Evolutionary conservation across 2,329 filamentous ascomycete genomes (phyloP).

Genomic region (Zarea fungicola): DNA sequence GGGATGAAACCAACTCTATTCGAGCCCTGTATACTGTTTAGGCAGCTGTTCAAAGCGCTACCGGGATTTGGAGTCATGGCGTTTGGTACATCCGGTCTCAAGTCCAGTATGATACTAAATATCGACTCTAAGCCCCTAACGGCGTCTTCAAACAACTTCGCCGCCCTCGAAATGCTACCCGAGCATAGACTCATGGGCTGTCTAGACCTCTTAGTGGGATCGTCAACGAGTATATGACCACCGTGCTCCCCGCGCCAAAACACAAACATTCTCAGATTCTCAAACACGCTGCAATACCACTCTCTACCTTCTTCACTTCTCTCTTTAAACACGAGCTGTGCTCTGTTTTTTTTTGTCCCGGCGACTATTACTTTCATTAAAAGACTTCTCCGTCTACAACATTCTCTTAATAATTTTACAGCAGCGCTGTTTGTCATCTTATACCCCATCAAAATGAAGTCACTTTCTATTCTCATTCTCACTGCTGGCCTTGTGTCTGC

Average conservation of each 20-base stretch:
- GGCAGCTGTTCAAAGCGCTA: neutral
- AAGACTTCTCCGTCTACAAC: neutral
- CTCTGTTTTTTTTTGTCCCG: constrained; percentile 22
- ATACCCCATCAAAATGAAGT: constrained; percentile 22
- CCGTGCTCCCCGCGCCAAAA: neutral
- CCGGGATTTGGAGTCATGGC: constrained; percentile 6
- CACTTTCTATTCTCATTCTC: constrained; percentile 23
- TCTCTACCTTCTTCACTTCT: constrained; percentile 15
- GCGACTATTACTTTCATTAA: constrained; percentile 12
- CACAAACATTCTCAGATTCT: neutral
- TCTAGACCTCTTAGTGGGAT: neutral
- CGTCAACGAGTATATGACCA: constrained; percentile 11
- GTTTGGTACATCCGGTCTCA: constrained; percentile 18
- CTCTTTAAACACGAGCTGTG: constrained; percentile 24
- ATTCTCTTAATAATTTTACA: constrained; percentile 10
- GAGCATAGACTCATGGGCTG: neutral
- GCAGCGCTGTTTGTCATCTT: constrained; percentile 1
- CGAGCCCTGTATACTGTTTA: neutral
- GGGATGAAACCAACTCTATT: neutral
- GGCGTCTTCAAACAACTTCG: neutral
- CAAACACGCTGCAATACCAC: constrained; percentile 10
- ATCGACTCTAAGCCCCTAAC: neutral
- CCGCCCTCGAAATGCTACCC: neutral
- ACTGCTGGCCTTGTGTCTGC: constrained; percentile 27
- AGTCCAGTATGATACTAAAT: constrained; percentile 1